Percentiles rank a stretch among this genome's conserved stretches.
These are phyloP conservation scores for Colletotrichum sidae DNA, from an alignment of 2,329 filamentous ascomycete genomes.

Conservation along the genomic window DNA sequence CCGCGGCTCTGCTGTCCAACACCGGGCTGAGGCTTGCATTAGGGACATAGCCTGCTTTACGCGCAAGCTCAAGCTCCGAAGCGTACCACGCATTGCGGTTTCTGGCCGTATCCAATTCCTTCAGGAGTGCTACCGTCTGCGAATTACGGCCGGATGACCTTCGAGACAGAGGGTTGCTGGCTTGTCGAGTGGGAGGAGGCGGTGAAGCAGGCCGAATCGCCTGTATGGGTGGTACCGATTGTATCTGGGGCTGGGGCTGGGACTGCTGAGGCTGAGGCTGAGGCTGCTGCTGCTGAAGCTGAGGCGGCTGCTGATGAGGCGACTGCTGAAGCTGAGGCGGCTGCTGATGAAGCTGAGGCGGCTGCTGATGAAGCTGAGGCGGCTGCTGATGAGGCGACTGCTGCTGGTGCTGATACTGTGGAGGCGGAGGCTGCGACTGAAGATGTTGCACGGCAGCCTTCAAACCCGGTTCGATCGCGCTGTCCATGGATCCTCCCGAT, in stretches of 20 bases:
- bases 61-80: slow-evolving; percentile 90
- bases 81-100: slow-evolving; percentile 97
- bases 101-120: slow-evolving; percentile 86
- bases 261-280: slow-evolving; percentile 62
- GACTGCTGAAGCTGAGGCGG: slow-evolving; percentile 22
- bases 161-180: slow-evolving; percentile 68
- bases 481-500: slow-evolving; percentile 76
- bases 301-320: slow-evolving; percentile 9
- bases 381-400: not conserved
- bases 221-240: slow-evolving; percentile 48
- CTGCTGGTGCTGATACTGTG: too few species aligned
- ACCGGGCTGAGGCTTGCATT: slow-evolving; percentile 76
- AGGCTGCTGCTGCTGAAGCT: slow-evolving; percentile 8
- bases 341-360: slow-evolving; percentile 13
- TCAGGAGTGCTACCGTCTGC: slow-evolving; percentile 79
- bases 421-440: slow-evolving; percentile 8
- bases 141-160: slow-evolving; percentile 71
- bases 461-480: slow-evolving; percentile 68
- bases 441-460: slow-evolving; percentile 47
- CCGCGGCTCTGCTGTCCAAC: slow-evolving; percentile 80
- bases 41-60: slow-evolving; percentile 87
- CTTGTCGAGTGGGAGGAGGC: slow-evolving; percentile 67
- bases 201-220: slow-evolving; percentile 64
- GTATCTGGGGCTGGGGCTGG: slow-evolving; percentile 16
- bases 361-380: slow-evolving; percentile 3